phyloP scores from a whole-genome alignment of 345 rosid species.

The Camelina laxa region DNA sequence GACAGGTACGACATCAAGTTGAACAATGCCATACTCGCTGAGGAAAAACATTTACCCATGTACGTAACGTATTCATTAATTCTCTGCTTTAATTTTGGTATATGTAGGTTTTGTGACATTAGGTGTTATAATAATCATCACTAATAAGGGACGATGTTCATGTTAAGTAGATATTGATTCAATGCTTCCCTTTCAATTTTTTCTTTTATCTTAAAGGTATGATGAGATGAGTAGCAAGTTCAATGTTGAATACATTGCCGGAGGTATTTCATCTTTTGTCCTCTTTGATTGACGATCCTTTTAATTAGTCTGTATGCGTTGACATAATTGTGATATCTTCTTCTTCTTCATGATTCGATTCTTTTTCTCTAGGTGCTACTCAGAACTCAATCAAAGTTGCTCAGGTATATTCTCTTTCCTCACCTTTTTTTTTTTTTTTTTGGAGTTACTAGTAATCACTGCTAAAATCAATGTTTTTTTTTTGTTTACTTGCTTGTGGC shows the following conservation, averaged over 20 bases:
- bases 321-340: neutral
- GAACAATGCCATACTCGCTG: constrained; percentile 93
- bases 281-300: neutral
- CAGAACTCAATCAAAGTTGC: constrained; percentile 96
- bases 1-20: constrained; percentile 79
- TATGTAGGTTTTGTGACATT: neutral
- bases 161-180: neutral
- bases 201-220: constrained; percentile 33
- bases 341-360: neutral
- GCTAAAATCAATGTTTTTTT: neutral
- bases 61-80: constrained; percentile 49
- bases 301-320: neutral
- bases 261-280: constrained; percentile 30
- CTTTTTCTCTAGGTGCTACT: constrained; percentile 51
- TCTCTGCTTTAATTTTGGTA: neutral
- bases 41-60: constrained; percentile 93
- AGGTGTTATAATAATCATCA: neutral
- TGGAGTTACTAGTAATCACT: neutral
- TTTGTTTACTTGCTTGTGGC: constrained; percentile 12
- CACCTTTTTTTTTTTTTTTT: too few relatives aligned
- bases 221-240: constrained; percentile 43
- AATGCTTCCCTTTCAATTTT: too few relatives aligned
- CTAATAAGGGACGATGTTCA: neutral
- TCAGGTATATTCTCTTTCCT: constrained; percentile 53
- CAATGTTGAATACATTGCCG: constrained; percentile 48